Percentiles rank a stretch among this genome's conserved stretches.
These are phyloP conservation scores for Syzygium syzygioides DNA, from an alignment of 441 rosid genomes.

Conservation along the genomic window DNA sequence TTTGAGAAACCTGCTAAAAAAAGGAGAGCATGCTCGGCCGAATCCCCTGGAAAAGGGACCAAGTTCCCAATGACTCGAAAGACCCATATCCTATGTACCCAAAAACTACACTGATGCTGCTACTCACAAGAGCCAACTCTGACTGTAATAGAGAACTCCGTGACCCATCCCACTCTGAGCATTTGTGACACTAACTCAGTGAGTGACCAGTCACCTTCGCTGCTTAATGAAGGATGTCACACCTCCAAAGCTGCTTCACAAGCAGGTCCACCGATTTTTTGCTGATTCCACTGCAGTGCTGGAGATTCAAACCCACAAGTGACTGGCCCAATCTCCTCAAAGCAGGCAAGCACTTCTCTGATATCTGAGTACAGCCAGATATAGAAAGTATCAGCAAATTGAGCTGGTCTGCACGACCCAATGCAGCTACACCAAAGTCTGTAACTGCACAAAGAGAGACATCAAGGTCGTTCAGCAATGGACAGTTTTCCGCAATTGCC, in stretches of 20 bases:
- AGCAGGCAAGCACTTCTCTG: conserved; percentile 4
- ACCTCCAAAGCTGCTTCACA: conserved; percentile 8
- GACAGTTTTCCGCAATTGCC: conserved; percentile 10
- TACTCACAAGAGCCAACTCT: neutral
- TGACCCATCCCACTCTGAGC: neutral
- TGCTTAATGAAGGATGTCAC: conserved; percentile 10
- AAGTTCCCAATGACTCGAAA: neutral
- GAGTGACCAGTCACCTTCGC: neutral
- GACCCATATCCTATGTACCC: conserved; percentile 14
- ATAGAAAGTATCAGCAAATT: conserved; percentile 13
- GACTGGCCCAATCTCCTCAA: conserved; percentile 4
- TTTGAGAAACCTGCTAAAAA: neutral
- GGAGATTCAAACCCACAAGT: conserved; percentile 8
- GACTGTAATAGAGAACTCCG: neutral
- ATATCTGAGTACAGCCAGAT: conserved; percentile 1
- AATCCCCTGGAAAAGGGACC: conserved; percentile 8
- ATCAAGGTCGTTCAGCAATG: conserved; percentile 3
- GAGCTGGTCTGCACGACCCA: neutral
- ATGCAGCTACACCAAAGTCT: conserved; percentile 2
- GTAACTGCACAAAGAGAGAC: conserved; percentile 2
- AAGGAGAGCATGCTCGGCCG: neutral
- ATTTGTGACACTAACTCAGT: neutral
- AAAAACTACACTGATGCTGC: neutral
- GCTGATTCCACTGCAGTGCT: conserved; percentile 10
- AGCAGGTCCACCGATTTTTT: neutral